Percentiles rank a stretch among this genome's conserved stretches.
Evolutionary conservation across 2,329 filamentous ascomycete genomes (phyloP).

Genomic region (Claviceps pazoutovae): DNA sequence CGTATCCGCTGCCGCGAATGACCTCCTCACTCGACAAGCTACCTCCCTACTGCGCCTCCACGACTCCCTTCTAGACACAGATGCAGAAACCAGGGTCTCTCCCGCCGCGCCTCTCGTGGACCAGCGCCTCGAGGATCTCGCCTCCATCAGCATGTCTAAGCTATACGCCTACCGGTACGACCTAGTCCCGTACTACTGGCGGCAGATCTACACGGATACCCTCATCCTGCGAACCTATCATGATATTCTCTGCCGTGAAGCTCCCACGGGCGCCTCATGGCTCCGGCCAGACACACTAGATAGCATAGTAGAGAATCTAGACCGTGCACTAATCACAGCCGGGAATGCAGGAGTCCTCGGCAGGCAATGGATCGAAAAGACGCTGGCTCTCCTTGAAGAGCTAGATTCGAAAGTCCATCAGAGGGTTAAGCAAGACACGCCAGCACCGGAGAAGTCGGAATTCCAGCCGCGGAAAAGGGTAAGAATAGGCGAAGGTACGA

Average conservation of each 20-base stretch:
- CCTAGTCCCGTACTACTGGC: conserved; percentile 54
- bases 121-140: conserved; percentile 39
- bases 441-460: neutral
- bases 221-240: conserved; percentile 47
- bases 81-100: neutral
- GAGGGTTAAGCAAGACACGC: too few relatives aligned
- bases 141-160: conserved; percentile 46
- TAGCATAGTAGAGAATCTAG: conserved; percentile 50
- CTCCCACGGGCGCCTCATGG: neutral
- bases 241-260: conserved; percentile 12
- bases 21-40: conserved; percentile 19
- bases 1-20: conserved; percentile 10
- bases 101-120: conserved; percentile 16
- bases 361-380: conserved; percentile 34
- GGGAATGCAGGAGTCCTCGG: conserved; percentile 47
- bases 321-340: conserved; percentile 63
- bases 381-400: conserved; percentile 29
- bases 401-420: conserved; percentile 9
- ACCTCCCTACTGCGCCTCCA: conserved; percentile 12
- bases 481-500: too few relatives aligned
- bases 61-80: conserved; percentile 2
- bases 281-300: conserved; percentile 25
- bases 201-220: conserved; percentile 56
- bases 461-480: conserved; percentile 11
- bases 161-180: conserved; percentile 58